Evolutionary conservation across 352 stramenopile species (phyloP).

Genomic region (Globisporangium uncinulatum): DNA sequence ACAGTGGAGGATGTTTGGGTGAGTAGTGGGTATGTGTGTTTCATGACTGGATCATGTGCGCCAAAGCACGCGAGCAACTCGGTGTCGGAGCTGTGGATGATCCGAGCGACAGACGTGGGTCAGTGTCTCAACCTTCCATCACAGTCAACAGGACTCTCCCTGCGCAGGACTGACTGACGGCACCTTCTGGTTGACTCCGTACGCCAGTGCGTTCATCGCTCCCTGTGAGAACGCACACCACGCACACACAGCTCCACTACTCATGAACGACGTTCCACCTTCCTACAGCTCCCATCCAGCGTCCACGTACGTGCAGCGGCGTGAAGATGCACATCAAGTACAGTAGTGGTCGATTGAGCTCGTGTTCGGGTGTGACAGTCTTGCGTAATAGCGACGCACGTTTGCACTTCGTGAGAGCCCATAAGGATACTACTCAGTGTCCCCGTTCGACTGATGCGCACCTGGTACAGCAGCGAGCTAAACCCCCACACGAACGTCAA

Average conservation of each 20-base stretch:
- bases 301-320: slow-evolving; percentile 49
- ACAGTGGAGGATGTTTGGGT: background rate
- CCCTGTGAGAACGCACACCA: slow-evolving; percentile 22
- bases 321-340: slow-evolving; percentile 66
- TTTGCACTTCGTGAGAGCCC: background rate
- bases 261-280: background rate
- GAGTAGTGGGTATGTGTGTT: background rate
- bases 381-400: slow-evolving; percentile 2
- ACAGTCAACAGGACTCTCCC: background rate
- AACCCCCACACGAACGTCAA: slow-evolving; percentile 38
- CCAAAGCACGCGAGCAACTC: slow-evolving; percentile 6
- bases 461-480: slow-evolving; percentile 43
- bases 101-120: background rate
- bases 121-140: background rate
- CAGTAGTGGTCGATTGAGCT: slow-evolving; percentile 40
- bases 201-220: slow-evolving; percentile 47
- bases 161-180: background rate
- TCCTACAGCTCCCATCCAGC: background rate
- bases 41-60: background rate
- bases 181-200: slow-evolving; percentile 65
- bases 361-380: slow-evolving; percentile 34
- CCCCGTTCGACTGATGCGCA: slow-evolving; percentile 5
- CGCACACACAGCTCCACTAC: background rate
- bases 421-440: slow-evolving; percentile 2
- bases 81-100: slow-evolving; percentile 7